phyloP scores from a whole-genome alignment of 2,329 filamentous ascomycete genomes.

The Esteya vermicola region DNA sequence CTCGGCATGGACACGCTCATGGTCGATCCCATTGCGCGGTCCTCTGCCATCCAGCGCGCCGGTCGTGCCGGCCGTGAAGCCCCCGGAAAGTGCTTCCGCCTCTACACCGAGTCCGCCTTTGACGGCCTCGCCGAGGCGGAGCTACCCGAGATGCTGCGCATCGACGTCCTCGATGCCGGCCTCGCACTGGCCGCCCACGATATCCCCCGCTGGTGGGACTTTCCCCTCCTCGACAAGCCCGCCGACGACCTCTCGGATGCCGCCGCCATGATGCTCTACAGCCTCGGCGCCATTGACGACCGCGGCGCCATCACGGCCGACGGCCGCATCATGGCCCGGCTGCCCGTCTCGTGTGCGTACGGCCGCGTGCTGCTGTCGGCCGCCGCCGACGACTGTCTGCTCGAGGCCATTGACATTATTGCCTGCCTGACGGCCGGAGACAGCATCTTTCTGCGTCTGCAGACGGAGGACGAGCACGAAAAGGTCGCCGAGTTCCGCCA shows the following conservation, averaged over 20 bases:
- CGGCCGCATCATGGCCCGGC: slow-evolving; percentile 64
- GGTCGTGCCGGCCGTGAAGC: slow-evolving; percentile 90
- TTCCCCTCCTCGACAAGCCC: slow-evolving; percentile 76
- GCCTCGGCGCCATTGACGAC: slow-evolving; percentile 61
- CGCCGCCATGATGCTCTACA: slow-evolving; percentile 65
- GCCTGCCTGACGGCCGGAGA: slow-evolving; percentile 48
- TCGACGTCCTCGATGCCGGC: slow-evolving; percentile 73
- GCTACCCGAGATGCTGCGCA: slow-evolving; percentile 78
- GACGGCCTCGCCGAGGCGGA: slow-evolving; percentile 54
- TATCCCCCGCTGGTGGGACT: slow-evolving; percentile 64
- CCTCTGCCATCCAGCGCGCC: slow-evolving; percentile 79
- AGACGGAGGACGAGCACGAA: slow-evolving; percentile 24
- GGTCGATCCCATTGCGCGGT: slow-evolving; percentile 81
- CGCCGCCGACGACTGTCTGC: slow-evolving; percentile 55
- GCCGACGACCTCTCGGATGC: slow-evolving; percentile 66
- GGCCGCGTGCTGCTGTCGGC: slow-evolving; percentile 75
- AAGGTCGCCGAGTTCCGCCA: slow-evolving; percentile 36
- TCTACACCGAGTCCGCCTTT: slow-evolving; percentile 76
- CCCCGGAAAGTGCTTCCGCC: slow-evolving; percentile 72
- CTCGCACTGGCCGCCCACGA: slow-evolving; percentile 90
- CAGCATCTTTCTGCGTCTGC: slow-evolving; percentile 46
- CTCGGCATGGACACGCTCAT: slow-evolving; percentile 84
- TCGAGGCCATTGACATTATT: slow-evolving; percentile 76
- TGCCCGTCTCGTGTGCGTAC: slow-evolving; percentile 70
- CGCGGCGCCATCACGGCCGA: slow-evolving; percentile 58